Evolutionary conservation across 768 basidiomycete genomes (phyloP).

Genomic region (Tricholoma saponaceum): DNA sequence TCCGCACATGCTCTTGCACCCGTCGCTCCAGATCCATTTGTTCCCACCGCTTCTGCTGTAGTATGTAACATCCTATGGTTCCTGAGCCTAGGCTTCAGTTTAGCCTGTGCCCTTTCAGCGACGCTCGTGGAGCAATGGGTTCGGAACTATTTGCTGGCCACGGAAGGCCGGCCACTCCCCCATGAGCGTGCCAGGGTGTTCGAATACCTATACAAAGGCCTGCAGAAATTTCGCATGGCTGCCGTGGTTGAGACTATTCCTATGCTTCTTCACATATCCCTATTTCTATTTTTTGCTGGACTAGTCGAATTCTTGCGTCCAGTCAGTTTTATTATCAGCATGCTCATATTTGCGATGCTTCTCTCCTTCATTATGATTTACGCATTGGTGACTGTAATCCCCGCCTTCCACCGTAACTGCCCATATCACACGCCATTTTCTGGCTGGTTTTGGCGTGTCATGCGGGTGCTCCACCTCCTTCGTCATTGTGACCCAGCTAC

Average conservation of each 20-base stretch:
- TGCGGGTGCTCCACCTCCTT: conserved; percentile 21
- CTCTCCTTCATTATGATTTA: conserved; percentile 27
- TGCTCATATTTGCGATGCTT: conserved; percentile 27
- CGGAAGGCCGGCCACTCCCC: conserved; percentile 26
- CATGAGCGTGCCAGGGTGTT: conserved; percentile 38
- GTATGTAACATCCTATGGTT: conserved; percentile 44
- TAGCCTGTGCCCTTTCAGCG: conserved; percentile 37
- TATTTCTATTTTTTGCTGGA: conserved; percentile 48
- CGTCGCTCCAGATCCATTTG: conserved; percentile 10
- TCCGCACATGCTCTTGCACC: background rate
- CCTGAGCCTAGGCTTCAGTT: conserved; percentile 38
- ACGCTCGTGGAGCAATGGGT: conserved; percentile 50
- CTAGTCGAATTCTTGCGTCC: conserved; percentile 40
- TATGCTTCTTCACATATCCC: conserved; percentile 42
- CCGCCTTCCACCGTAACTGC: conserved; percentile 28
- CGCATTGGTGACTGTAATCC: conserved; percentile 25
- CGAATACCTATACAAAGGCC: conserved; percentile 35
- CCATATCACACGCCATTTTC: conserved; percentile 37
- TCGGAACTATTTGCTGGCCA: conserved; percentile 33
- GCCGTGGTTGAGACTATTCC: conserved; percentile 38
- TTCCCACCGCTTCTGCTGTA: conserved; percentile 24
- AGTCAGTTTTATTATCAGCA: conserved; percentile 29
- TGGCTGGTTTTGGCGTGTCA: conserved; percentile 23
- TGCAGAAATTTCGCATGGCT: conserved; percentile 34
- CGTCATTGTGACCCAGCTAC: conserved; percentile 16